These are phyloP conservation scores for Ophiostoma sp. DNA, from an alignment of 2,329 filamentous ascomycete genomes.

Conservation along the genomic window DNA sequence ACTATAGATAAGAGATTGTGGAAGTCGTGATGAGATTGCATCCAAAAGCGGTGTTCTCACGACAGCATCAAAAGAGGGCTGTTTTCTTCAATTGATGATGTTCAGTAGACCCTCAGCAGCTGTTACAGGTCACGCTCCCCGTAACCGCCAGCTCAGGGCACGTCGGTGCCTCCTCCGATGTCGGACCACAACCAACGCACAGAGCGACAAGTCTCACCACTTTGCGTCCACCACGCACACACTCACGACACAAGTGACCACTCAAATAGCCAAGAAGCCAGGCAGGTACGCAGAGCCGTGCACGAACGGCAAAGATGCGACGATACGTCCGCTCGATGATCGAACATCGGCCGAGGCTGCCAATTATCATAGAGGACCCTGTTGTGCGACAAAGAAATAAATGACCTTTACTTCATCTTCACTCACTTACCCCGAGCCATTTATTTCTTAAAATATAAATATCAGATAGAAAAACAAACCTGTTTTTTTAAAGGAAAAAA, in stretches of 20 bases:
- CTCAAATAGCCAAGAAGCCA: neutral
- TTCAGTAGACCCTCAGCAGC: neutral
- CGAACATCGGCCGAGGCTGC: slow-evolving; percentile 9
- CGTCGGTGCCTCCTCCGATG: slow-evolving; percentile 13
- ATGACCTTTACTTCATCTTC: neutral
- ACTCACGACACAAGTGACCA: neutral
- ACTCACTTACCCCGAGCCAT: too few species aligned
- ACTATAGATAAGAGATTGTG: neutral
- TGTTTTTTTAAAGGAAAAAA: too few species aligned
- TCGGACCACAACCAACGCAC: slow-evolving; percentile 2
- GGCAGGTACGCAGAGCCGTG: neutral
- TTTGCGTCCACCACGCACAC: neutral
- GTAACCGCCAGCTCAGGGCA: neutral
- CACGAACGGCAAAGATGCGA: neutral
- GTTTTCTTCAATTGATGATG: neutral
- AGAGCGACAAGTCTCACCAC: neutral
- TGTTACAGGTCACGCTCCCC: neutral
- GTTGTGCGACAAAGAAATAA: neutral
- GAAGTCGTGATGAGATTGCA: neutral
- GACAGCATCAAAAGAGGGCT: neutral
- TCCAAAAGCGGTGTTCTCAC: neutral
- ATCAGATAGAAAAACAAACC: neutral
- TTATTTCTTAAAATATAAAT: neutral
- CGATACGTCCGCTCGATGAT: slow-evolving; percentile 17
- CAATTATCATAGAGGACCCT: neutral